Evolutionary conservation across 1,139 yeast species (phyloP).

Genomic region (Blastobotrys serpentis): DNA sequence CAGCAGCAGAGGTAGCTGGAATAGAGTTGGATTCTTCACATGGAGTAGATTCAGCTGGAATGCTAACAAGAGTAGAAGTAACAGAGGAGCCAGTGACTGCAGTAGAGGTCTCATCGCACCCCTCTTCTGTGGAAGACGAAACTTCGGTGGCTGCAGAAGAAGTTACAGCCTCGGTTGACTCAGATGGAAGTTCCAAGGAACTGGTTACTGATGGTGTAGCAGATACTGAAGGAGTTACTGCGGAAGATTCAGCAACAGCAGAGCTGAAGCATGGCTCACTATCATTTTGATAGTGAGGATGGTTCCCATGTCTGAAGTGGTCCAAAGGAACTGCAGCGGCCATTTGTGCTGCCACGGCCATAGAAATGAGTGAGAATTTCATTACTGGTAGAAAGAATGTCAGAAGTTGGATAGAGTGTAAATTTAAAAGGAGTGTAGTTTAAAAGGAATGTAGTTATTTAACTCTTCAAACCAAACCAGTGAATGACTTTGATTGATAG

Average conservation of each 20-base stretch:
- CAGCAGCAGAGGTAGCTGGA: not conserved
- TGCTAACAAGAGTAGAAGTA: not conserved
- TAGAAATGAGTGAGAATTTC: constrained; percentile 3
- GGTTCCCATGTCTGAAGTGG: too few species aligned
- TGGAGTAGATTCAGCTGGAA: not conserved
- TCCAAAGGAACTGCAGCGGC: constrained; percentile 4
- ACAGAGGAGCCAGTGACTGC: not conserved
- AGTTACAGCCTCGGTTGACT: too few species aligned
- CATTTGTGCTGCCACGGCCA: not conserved
- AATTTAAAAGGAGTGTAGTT: not conserved
- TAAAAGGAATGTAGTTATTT: too few species aligned
- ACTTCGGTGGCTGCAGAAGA: too few species aligned
- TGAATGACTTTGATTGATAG: too few species aligned
- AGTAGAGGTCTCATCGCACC: too few species aligned
- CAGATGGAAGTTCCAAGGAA: not conserved
- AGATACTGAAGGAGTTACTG: not conserved
- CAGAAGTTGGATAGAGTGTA: not conserved
- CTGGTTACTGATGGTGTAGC: not conserved
- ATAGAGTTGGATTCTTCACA: not conserved
- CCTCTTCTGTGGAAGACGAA: too few species aligned
- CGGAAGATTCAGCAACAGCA: not conserved
- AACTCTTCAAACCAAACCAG: too few species aligned
- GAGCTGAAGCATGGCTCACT: too few species aligned
- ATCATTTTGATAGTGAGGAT: too few species aligned
- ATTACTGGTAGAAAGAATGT: not conserved